Conservation (phyloP, 495 filamentous ascomycete genomes). For the Penicillium odoratum region DNA sequence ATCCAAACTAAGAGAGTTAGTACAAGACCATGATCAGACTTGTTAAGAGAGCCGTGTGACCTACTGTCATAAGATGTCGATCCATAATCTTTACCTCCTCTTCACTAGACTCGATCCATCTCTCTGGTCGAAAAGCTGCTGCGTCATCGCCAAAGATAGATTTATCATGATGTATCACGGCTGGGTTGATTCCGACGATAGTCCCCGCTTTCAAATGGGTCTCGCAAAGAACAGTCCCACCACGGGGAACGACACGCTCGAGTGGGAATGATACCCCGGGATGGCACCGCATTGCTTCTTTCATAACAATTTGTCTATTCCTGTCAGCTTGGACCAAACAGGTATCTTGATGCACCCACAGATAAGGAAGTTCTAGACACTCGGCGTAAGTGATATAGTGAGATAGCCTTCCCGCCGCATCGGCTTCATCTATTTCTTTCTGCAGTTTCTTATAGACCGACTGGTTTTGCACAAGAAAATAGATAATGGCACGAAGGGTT, state of each 20-base stretch:
- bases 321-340: not conserved
- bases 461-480: conserved; percentile 44
- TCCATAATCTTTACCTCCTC: conserved; percentile 28
- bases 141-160: conserved; percentile 51
- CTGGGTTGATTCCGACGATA: conserved; percentile 27
- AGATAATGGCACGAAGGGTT: conserved; percentile 45
- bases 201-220: conserved; percentile 14
- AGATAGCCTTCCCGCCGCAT: conserved; percentile 3
- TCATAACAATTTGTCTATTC: conserved; percentile 14
- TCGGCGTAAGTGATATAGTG: conserved; percentile 11
- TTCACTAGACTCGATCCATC: conserved; percentile 46
- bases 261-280: conserved; percentile 16
- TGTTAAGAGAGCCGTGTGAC: not conserved
- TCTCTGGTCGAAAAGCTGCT: conserved; percentile 47
- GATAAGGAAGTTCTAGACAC: conserved; percentile 15
- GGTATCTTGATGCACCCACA: not conserved
- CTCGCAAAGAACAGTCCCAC: conserved; percentile 15
- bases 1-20: conserved; percentile 15
- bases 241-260: conserved; percentile 19
- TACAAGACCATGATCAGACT: not conserved
- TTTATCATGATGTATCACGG: conserved; percentile 31
- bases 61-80: conserved; percentile 12
- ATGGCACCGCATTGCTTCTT: conserved; percentile 24
- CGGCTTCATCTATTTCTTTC: conserved; percentile 12
- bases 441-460: conserved; percentile 4